Base-by-base conservation (phyloP, 176 grass and related monocot genomes). In the Aegilops longissima region DNA sequence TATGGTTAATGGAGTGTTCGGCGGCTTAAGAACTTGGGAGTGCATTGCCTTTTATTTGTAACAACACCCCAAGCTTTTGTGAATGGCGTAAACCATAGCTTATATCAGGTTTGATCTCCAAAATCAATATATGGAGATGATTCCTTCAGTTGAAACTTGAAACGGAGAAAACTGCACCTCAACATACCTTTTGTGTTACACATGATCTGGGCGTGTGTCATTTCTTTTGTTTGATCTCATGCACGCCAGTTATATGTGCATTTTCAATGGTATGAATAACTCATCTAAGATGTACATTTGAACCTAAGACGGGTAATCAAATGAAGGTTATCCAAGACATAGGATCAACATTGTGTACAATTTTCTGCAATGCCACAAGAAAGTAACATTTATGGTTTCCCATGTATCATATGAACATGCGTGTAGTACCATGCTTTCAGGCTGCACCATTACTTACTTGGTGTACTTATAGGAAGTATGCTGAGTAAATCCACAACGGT, bases 71-170 rank as follows among this genome's bases (percentile, higher is more conserved):
- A 66, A 75, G 80, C 61, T 11, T 63, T 21, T 77, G 56, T 30
- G 38, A 65, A 87, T 49, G 74, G 61, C 10, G 16, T 33, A 76
- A 31, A 76, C 27, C 1, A 2, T 68, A 39, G 49, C 27, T 70
- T 87, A 84, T 18, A 80, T 84, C 76, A 77, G 62, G 17, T 81
- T 27, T 39, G 13, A 68, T 76, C 35, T 84, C 34, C 74, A 45
- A 78, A 77, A 83, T 78, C 31, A 63, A 16, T 78, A 77, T 82
- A 70, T 56, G 31, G 9, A 2, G 10, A 58, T 5, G 56, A 65
- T 21, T 77, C 31, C 58, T 80, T 87, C 44, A 61, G 76, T 34
- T 58, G 61, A 84, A 83, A 67, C n/a, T 34, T 58, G 69, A 84
- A 83, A 67, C 17, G 45, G 47, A 51, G 39, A 80, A 67, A 70